phyloP scores from a whole-genome alignment of 75 land plant species.

The Pinus tabuliformis region DNA sequence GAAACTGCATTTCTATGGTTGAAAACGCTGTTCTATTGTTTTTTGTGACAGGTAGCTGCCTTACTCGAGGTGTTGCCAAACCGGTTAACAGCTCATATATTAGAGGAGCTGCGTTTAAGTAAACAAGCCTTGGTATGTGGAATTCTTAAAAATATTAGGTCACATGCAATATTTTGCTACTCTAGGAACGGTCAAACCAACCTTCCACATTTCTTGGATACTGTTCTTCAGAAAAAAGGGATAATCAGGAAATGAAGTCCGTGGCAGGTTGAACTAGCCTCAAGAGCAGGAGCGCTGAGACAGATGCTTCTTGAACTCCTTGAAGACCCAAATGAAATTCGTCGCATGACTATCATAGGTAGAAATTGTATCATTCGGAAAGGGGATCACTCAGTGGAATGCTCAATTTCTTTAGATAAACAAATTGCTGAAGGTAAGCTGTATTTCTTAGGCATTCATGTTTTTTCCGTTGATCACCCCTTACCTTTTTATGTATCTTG shows the following conservation, averaged over 20 bases:
- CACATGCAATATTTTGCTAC: background rate
- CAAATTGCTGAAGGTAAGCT: slow-evolving; percentile 86
- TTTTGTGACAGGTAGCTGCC: slow-evolving; percentile 61
- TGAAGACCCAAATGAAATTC: slow-evolving; percentile 89
- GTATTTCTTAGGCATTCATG: background rate
- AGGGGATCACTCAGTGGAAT: slow-evolving; percentile 63
- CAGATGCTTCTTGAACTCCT: slow-evolving; percentile 97
- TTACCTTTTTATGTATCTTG: background rate
- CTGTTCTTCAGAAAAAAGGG: background rate
- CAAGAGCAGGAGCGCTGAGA: slow-evolving; percentile 84
- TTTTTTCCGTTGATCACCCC: background rate
- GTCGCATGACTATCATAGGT: slow-evolving; percentile 91
- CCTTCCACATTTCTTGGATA: background rate
- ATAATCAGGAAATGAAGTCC: background rate
- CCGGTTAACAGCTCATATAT: slow-evolving; percentile 72
- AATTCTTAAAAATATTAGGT: background rate
- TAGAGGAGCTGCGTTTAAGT: slow-evolving; percentile 92
- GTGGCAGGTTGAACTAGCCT: slow-evolving; percentile 85
- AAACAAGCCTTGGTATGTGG: slow-evolving; percentile 88
- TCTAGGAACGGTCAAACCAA: background rate
- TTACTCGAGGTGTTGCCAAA: slow-evolving; percentile 86
- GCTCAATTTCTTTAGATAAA: slow-evolving; percentile 70
- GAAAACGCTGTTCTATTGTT: background rate
- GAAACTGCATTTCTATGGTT: background rate
- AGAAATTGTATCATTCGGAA: slow-evolving; percentile 59